phyloP scores from a whole-genome alignment of 2,329 filamentous ascomycete genomes.

The Dothiorella sarmentorum region DNA sequence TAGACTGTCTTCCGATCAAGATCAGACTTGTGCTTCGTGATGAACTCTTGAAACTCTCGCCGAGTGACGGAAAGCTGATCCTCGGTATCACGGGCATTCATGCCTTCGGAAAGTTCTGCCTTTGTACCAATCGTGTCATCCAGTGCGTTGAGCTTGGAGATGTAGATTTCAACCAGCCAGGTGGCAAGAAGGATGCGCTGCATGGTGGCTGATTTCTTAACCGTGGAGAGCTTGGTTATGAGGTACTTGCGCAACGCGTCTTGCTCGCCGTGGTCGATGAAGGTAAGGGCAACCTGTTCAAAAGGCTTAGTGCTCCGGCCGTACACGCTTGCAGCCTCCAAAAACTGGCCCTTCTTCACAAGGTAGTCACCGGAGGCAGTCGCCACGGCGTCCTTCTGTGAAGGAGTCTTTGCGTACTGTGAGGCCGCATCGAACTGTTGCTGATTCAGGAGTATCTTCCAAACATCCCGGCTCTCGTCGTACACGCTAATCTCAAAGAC shows the following conservation, averaged over 20 bases:
- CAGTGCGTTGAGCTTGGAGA: slow-evolving; percentile 91
- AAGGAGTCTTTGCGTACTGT: slow-evolving; percentile 72
- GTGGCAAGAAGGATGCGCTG: slow-evolving; percentile 92
- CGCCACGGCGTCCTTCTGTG: slow-evolving; percentile 86
- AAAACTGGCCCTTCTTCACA: slow-evolving; percentile 73
- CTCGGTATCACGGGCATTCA: slow-evolving; percentile 67
- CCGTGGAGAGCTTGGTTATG: slow-evolving; percentile 72
- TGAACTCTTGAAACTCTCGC: slow-evolving; percentile 83
- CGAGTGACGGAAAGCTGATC: slow-evolving; percentile 68
- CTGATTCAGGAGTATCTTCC: slow-evolving; percentile 85
- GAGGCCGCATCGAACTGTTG: slow-evolving; percentile 87
- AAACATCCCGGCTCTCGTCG: slow-evolving; percentile 88
- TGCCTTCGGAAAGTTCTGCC: slow-evolving; percentile 71
- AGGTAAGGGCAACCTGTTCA: slow-evolving; percentile 86
- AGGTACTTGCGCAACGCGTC: slow-evolving; percentile 91
- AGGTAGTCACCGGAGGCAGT: slow-evolving; percentile 89
- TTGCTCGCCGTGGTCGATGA: slow-evolving; percentile 86
- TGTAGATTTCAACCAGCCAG: slow-evolving; percentile 94
- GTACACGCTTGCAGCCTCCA: slow-evolving; percentile 84
- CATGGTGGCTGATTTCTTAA: slow-evolving; percentile 83
- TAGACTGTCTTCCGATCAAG: slow-evolving; percentile 90
- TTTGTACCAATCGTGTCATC: slow-evolving; percentile 92
- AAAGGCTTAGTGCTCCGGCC: slow-evolving; percentile 96
- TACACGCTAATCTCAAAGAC: slow-evolving; percentile 91
- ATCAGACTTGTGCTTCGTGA: slow-evolving; percentile 78